phyloP scores from a whole-genome alignment of 495 filamentous ascomycete genomes.

The Aspergillus ostianus region DNA sequence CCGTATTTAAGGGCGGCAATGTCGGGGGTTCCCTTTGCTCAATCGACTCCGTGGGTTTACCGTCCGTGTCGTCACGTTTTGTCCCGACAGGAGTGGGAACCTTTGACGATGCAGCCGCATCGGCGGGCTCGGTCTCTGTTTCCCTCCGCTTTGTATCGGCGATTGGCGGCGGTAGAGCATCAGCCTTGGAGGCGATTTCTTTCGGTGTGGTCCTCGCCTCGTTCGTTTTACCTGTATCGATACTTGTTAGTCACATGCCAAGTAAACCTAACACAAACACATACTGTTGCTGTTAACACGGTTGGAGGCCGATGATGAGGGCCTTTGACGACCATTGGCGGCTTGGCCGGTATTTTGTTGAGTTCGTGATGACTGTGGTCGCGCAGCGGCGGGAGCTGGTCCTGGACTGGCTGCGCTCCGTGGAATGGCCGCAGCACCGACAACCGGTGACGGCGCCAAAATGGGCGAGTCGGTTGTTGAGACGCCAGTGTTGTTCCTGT shows the following conservation, averaged over 20 bases:
- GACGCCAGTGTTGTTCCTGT: constrained; percentile 49
- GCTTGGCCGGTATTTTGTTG: constrained; percentile 66
- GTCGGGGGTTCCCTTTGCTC: constrained; percentile 25
- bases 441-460: constrained; percentile 69
- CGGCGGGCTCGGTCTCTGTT: constrained; percentile 24
- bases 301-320: constrained; percentile 60
- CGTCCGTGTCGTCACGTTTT: constrained; percentile 36
- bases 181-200: constrained; percentile 31
- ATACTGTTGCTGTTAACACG: constrained; percentile 32
- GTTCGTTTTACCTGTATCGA: constrained; percentile 32
- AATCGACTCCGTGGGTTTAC: constrained; percentile 27
- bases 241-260: not conserved
- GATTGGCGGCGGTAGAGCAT: constrained; percentile 20
- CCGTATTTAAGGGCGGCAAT: constrained; percentile 7
- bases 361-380: constrained; percentile 63
- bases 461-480: constrained; percentile 63
- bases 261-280: constrained; percentile 8
- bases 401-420: constrained; percentile 49
- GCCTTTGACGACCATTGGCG: constrained; percentile 54
- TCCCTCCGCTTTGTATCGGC: constrained; percentile 27
- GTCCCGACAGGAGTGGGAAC: constrained; percentile 23
- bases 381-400: constrained; percentile 33
- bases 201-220: constrained; percentile 34
- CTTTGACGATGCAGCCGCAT: constrained; percentile 35
- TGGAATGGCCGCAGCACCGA: constrained; percentile 54